These are phyloP conservation scores for Cutaneotrichosporon cutaneum DNA, from an alignment of 1,284 basidiomycete species.

Conservation along the genomic window DNA sequence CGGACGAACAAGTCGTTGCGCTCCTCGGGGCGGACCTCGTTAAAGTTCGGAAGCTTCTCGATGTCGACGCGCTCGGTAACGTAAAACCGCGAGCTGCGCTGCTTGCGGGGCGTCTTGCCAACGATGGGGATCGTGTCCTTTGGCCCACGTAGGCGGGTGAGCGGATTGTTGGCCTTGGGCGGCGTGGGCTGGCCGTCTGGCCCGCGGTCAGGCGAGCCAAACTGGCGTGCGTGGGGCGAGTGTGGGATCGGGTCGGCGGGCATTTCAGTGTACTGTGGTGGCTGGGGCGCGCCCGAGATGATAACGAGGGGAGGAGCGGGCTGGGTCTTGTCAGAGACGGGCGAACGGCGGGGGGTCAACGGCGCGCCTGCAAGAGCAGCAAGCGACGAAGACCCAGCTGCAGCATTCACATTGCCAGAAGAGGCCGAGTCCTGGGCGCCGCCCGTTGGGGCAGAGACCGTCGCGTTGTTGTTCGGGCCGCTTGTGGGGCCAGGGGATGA, in stretches of 20 bases:
- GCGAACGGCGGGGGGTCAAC: constrained; percentile 46
- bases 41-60: constrained; percentile 89
- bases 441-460: constrained; percentile 3
- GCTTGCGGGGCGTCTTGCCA: constrained; percentile 91
- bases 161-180: constrained; percentile 55
- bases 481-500: constrained; percentile 14
- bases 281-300: constrained; percentile 58
- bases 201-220: constrained; percentile 45
- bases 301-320: constrained; percentile 81
- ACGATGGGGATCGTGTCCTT: constrained; percentile 94
- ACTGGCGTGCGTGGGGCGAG: constrained; percentile 56
- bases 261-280: constrained; percentile 58
- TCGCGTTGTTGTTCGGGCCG: background rate
- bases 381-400: constrained; percentile 15
- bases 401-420: constrained; percentile 9
- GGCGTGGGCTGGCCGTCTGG: constrained; percentile 52
- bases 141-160: constrained; percentile 55
- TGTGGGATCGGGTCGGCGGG: constrained; percentile 61
- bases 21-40: constrained; percentile 85
- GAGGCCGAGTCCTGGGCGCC: background rate
- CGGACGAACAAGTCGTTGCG: constrained; percentile 88
- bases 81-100: constrained; percentile 92
- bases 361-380: constrained; percentile 42
- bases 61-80: constrained; percentile 96
- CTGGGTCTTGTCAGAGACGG: constrained; percentile 52